phyloP scores from a whole-genome alignment of 805 yeast species.

The Myxozyma neglecta region DNA sequence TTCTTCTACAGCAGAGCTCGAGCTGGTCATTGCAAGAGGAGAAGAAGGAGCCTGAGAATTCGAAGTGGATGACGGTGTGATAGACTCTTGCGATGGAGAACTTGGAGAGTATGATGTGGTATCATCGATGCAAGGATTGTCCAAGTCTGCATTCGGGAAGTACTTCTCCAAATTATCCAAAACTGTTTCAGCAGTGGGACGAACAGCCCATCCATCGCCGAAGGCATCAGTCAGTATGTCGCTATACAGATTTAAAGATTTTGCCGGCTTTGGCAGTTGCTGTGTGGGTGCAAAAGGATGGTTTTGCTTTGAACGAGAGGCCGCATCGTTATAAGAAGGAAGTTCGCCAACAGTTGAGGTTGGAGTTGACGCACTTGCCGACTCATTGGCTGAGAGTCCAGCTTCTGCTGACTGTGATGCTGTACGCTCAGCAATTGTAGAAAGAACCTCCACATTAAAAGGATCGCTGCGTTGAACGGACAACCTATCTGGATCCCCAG shows the following conservation, averaged over 20 bases:
- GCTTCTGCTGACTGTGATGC: conserved; percentile 10
- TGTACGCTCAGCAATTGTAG: conserved; percentile 26
- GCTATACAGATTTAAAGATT: background rate
- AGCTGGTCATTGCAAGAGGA: background rate
- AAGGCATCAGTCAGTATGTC: background rate
- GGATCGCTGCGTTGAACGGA: background rate
- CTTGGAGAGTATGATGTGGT: conserved; percentile 14
- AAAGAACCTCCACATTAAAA: conserved; percentile 4
- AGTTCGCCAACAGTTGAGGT: conserved; percentile 25
- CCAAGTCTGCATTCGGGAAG: conserved; percentile 90
- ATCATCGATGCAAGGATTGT: conserved; percentile 83
- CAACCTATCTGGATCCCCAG: conserved; percentile 14
- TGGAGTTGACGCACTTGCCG: conserved; percentile 19
- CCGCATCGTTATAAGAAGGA: conserved; percentile 1
- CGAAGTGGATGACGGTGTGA: background rate
- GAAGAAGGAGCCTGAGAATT: background rate
- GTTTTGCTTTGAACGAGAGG: background rate
- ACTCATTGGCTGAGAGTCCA: background rate
- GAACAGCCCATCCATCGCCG: conserved; percentile 56
- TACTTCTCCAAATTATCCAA: conserved; percentile 88
- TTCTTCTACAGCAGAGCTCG: background rate
- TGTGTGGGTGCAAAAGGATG: background rate
- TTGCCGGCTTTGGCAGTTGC: background rate
- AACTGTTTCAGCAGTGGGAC: conserved; percentile 94
- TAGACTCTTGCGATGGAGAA: conserved; percentile 15